Evolutionary conservation across 306 rosid species (phyloP), one percentile per base, ranked within the genome.

Genomic region (Trifolium fragiferum): DNA sequence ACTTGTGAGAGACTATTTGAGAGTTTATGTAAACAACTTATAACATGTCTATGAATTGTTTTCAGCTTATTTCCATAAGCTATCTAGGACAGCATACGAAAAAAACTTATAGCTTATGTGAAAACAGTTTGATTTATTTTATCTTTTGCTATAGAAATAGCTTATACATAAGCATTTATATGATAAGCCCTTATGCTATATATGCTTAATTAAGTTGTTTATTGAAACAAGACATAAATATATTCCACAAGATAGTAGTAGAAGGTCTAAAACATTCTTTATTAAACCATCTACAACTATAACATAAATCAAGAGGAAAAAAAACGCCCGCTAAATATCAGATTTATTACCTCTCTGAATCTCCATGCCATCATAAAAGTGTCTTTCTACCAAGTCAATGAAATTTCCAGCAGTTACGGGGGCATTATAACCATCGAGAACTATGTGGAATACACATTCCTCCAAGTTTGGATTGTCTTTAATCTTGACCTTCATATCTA

Each of bases 401-500:
- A 94, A 94, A 84, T 94, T 94, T 38, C 99, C 97, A 66, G 99
- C 90, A 35, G 96, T 92, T 53, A 94, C 92, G 18, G 99, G 97
- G 46, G 99, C 96, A 72, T 89, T 92, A 76, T 94, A 94, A 73
- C 97, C 99, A 54, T 94, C 99, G 35, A 94, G 90, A 77, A 94
- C 99, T 23, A 94, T 89, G 50, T 83, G 99, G 82, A 94, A 90
- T 73, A 94, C 90, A 58, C 92, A 90, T 73, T 90, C 92, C 1
- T 92, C 88, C 20, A 92, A 10, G 68, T 84, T 94, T 40, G 97
- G 97, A 64, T 91, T 94, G 86, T 94, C 98, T 86, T 91, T 94
- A 47, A 94, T 83, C 92, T 94, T 94, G 87, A 94, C 97, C 87
- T 94, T 94, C 98, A 94, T 91, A 78, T 94, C 97, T 81, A 94